A percentile compares a stretch with the other conserved stretches of the same genome.
Conservation (phyloP, 83 land plant species). For the Picea abies region DNA sequence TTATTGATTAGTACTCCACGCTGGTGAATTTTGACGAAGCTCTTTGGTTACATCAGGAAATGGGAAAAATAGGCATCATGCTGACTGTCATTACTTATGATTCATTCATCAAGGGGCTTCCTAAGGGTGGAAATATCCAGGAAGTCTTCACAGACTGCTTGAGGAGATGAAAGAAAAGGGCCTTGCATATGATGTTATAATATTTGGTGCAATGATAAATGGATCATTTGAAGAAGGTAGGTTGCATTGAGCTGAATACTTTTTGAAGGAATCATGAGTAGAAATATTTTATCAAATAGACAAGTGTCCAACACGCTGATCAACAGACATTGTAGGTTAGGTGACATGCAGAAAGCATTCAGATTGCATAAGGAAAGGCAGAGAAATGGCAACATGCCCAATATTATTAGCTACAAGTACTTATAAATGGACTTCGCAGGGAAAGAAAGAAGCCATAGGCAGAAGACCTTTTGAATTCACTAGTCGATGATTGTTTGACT, state of each 20-base stretch:
- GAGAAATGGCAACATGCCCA: constrained; percentile 32
- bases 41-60: constrained; percentile 32
- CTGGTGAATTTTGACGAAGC: constrained; percentile 32
- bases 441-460: constrained; percentile 40
- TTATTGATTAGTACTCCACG: constrained; percentile 53
- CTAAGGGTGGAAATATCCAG: constrained; percentile 32
- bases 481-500: constrained; percentile 36
- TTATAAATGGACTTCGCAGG: constrained; percentile 50
- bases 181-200: constrained; percentile 42
- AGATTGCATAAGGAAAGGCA: constrained; percentile 39
- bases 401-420: constrained; percentile 55
- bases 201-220: constrained; percentile 58
- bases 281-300: constrained; percentile 45
- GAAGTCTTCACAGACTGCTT: constrained; percentile 38
- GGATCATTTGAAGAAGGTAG: constrained; percentile 51
- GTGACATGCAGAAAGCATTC: constrained; percentile 38
- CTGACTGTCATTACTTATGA: constrained; percentile 42
- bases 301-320: constrained; percentile 56
- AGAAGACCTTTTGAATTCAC: constrained; percentile 20
- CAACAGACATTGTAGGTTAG: constrained; percentile 38
- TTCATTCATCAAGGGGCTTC: constrained; percentile 46
- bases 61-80: constrained; percentile 27
- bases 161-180: constrained; percentile 47
- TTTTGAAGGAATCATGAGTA: constrained; percentile 40
- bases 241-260: constrained; percentile 46